Evolutionary conservation across 75 land plant genomes (phyloP).

Genomic region (Isoetes taiwanensis): DNA sequence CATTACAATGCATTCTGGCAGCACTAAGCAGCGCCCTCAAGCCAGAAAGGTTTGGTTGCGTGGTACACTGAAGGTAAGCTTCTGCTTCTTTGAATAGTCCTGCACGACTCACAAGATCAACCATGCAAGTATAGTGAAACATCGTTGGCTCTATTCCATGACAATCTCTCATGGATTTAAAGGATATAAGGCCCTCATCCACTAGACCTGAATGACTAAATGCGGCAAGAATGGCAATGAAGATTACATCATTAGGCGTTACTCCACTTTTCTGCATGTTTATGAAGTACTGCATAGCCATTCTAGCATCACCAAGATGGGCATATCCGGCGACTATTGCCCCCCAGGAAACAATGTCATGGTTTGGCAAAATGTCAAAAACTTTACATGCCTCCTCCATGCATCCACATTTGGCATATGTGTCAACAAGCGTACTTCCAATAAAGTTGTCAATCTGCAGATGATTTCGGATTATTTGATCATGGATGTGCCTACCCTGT

Average conservation of each 20-base stretch:
- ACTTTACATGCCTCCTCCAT: conserved; percentile 14
- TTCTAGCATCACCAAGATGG: background rate
- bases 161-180: conserved; percentile 30
- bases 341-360: conserved; percentile 22
- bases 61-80: too few relatives aligned
- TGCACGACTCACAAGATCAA: conserved; percentile 41
- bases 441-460: conserved; percentile 15
- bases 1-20: too few relatives aligned
- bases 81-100: conserved; percentile 38
- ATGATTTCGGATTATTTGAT: conserved; percentile 7
- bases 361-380: conserved; percentile 11
- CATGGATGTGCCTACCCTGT: conserved; percentile 31
- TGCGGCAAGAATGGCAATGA: conserved; percentile 30
- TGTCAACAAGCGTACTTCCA: conserved; percentile 25
- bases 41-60: too few relatives aligned
- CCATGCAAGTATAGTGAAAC: conserved; percentile 50
- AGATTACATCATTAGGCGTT: conserved; percentile 11
- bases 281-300: conserved; percentile 5
- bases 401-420: conserved; percentile 38
- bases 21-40: too few relatives aligned
- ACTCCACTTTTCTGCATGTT: conserved; percentile 5
- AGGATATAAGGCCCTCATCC: conserved; percentile 36
- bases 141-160: conserved; percentile 27
- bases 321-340: conserved; percentile 17
- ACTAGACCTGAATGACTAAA: conserved; percentile 55